Percentiles rank a stretch among this genome's conserved stretches.
Conservation (phyloP, 148 eudicot species). For the Beta vulgaris region DNA sequence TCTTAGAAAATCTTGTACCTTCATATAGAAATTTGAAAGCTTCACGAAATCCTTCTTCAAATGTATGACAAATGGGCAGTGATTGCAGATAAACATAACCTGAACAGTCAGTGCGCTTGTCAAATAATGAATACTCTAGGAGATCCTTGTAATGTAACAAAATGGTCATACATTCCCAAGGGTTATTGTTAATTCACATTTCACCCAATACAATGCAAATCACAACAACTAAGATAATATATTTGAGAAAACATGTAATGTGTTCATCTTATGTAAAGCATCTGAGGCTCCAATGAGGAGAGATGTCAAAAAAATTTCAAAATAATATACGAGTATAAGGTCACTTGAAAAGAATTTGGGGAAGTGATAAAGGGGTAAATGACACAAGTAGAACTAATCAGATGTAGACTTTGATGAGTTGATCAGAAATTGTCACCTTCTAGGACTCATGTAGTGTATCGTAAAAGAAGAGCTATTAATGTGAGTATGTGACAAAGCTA, state of each 20-base stretch:
- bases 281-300: background rate
- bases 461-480: background rate
- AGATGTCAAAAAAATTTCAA: background rate
- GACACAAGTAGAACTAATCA: background rate
- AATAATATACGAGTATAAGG: background rate
- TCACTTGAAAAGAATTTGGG: background rate
- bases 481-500: too few species aligned
- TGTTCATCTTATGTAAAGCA: background rate
- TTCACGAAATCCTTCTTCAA: conserved; percentile 82
- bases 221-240: background rate
- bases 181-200: background rate
- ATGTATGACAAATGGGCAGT: conserved; percentile 90
- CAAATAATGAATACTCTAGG: background rate
- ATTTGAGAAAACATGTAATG: background rate
- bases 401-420: background rate
- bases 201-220: background rate
- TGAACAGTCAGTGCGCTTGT: conserved; percentile 30
- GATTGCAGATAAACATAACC: conserved; percentile 99
- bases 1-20: conserved; percentile 38
- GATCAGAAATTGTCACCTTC: background rate
- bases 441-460: background rate
- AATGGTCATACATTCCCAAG: background rate
- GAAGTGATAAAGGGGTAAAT: background rate
- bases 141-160: background rate
- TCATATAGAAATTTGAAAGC: conserved; percentile 83